Percentiles rank a stretch among this genome's conserved stretches.
Evolutionary conservation across 2,329 filamentous ascomycete species (phyloP).

Genomic region (Colletotrichum sp.): DNA sequence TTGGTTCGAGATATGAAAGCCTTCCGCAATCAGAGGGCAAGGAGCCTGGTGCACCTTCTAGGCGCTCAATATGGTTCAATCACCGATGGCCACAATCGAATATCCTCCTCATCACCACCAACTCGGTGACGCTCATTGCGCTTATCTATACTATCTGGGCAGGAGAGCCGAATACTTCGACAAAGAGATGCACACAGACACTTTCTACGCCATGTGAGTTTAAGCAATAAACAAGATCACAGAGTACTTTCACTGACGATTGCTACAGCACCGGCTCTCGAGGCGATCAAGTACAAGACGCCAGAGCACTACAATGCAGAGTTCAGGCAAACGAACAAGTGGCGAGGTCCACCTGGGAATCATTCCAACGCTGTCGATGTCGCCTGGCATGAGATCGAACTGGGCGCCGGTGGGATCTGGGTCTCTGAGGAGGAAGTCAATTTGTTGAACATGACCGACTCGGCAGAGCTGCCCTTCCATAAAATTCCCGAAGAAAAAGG

Average conservation of each 20-base stretch:
- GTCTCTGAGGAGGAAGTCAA: not conserved
- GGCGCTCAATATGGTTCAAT: not conserved
- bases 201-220: slow-evolving; percentile 2
- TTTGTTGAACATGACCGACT: slow-evolving; percentile 7
- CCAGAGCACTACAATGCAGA: slow-evolving; percentile 8
- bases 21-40: not conserved
- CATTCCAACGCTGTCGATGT: slow-evolving; percentile 6
- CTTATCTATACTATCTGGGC: not conserved
- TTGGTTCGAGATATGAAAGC: not conserved
- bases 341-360: not conserved
- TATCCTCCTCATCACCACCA: not conserved
- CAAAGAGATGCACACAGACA: not conserved
- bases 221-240: too few relatives aligned
- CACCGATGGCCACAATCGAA: not conserved
- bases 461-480: slow-evolving; percentile 3
- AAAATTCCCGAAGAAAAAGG: slow-evolving; percentile 4
- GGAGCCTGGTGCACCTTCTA: not conserved
- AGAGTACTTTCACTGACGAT: not conserved
- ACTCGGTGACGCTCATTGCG: not conserved
- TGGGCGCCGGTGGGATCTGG: slow-evolving; percentile 5
- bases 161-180: fast-evolving
- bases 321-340: slow-evolving; percentile 13
- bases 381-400: slow-evolving; percentile 11
- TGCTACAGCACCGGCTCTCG: not conserved
- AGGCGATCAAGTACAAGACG: not conserved